A percentile compares a stretch with the other conserved stretches of the same genome.
These are phyloP conservation scores for Arctium lappa DNA, from an alignment of 129 eudicot genomes.

Conservation along the genomic window DNA sequence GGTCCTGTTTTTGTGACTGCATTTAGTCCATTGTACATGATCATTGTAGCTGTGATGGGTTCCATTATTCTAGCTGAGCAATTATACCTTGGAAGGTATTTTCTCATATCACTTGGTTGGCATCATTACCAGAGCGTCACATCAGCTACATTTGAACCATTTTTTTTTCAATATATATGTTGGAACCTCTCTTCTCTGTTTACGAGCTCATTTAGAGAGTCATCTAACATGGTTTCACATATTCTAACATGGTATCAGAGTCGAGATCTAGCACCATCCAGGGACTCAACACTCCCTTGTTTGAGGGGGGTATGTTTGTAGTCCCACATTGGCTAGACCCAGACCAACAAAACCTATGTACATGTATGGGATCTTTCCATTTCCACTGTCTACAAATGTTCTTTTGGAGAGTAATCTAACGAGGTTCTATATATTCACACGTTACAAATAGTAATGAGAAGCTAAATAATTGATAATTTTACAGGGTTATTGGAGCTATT, in stretches of 20 bases:
- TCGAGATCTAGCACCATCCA: background rate
- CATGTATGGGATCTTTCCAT: background rate
- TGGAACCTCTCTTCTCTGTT: too few relatives aligned
- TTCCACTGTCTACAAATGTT: background rate
- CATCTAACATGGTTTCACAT: background rate
- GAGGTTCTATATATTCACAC: too few relatives aligned
- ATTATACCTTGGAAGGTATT: constrained; percentile 60
- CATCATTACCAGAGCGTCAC: too few relatives aligned
- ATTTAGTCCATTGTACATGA: constrained; percentile 68
- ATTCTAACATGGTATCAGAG: background rate
- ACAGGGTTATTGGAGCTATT: constrained; percentile 75
- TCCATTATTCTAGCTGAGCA: constrained; percentile 55
- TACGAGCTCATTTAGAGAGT: background rate
- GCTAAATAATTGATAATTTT: background rate
- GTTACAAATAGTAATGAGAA: background rate
- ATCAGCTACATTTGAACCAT: too few relatives aligned
- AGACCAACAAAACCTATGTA: background rate
- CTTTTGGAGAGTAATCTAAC: background rate
- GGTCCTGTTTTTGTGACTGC: constrained; percentile 82
- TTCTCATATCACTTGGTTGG: background rate
- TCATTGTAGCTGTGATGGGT: constrained; percentile 65
- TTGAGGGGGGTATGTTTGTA: background rate
- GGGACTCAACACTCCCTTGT: background rate
- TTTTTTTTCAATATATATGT: background rate
- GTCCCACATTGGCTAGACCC: background rate